A percentile compares a stretch with the other conserved stretches of the same genome.
Conservation (phyloP, 305 asterid species). For the Fraxinus angustifolia region DNA sequence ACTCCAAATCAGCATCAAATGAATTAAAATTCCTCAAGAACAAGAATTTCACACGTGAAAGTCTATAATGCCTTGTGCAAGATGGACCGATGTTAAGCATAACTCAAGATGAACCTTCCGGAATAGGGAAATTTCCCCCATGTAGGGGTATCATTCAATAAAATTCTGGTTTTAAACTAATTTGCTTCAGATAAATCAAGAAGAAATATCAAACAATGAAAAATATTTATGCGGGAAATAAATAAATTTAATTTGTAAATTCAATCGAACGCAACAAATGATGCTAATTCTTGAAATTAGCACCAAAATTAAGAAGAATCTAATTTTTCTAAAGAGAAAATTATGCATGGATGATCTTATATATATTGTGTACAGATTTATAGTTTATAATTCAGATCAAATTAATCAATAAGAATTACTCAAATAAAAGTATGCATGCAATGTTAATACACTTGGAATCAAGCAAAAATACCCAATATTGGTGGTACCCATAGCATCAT, state of each 20-base stretch:
- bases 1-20: not conserved
- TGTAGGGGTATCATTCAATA: not conserved
- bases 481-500: slow-evolving; percentile 13
- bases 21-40: not conserved
- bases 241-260: not conserved
- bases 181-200: not conserved
- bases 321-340: not conserved
- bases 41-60: not conserved
- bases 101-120: not conserved
- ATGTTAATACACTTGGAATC: not conserved
- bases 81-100: not conserved
- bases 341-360: not conserved
- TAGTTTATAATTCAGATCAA: not conserved
- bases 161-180: not conserved
- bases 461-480: slow-evolving; percentile 27
- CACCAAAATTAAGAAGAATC: not conserved
- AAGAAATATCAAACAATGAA: not conserved
- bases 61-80: not conserved
- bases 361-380: not conserved
- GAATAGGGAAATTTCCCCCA: not conserved
- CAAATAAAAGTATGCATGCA: slow-evolving; percentile 21
- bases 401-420: not conserved
- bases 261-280: not conserved
- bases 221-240: not conserved
- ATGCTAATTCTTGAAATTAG: not conserved